Evolutionary conservation across 768 basidiomycete species (phyloP).

Genomic region (Gloeostereum incarnatum): DNA sequence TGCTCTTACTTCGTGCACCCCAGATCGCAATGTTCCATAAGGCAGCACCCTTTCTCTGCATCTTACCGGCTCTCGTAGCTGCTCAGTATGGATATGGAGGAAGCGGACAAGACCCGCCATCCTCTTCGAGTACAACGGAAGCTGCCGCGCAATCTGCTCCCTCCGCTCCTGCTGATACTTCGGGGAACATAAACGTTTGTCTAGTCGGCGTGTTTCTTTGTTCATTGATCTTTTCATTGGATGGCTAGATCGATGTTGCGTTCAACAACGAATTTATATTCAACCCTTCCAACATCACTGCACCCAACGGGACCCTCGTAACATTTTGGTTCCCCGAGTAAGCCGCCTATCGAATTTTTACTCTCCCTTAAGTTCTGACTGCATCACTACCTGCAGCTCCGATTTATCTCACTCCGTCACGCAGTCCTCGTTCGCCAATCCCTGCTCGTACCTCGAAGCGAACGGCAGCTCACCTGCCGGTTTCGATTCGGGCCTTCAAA

Average conservation of each 20-base stretch:
- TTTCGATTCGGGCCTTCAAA: slow-evolving; percentile 45
- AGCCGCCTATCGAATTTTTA: slow-evolving; percentile 8
- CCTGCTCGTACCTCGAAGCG: slow-evolving; percentile 41
- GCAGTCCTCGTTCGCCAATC: slow-evolving; percentile 42
- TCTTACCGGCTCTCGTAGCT: too few relatives aligned
- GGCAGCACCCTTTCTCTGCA: too few relatives aligned
- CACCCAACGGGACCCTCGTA: slow-evolving; percentile 37
- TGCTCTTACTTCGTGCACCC: too few relatives aligned
- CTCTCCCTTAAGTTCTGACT: too few relatives aligned
- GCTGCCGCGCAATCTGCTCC: slow-evolving; percentile 20
- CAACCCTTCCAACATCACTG: slow-evolving; percentile 35
- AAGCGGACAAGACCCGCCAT: too few relatives aligned
- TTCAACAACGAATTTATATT: slow-evolving; percentile 27
- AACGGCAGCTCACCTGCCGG: slow-evolving; percentile 25
- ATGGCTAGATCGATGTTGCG: slow-evolving; percentile 33
- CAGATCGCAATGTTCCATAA: too few relatives aligned
- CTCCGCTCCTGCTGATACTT: slow-evolving; percentile 27
- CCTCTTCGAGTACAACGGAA: too few relatives aligned
- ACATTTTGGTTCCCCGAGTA: slow-evolving; percentile 46
- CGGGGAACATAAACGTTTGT: slow-evolving; percentile 26
- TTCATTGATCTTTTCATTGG: slow-evolving; percentile 1
- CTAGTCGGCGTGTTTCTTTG: not conserved
- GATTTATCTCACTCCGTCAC: slow-evolving; percentile 41
- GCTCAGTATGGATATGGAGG: too few relatives aligned
- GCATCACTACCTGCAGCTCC: slow-evolving; percentile 18